Base-by-base conservation (phyloP, 345 rosid genomes). In the Durio zibethinus region DNA sequence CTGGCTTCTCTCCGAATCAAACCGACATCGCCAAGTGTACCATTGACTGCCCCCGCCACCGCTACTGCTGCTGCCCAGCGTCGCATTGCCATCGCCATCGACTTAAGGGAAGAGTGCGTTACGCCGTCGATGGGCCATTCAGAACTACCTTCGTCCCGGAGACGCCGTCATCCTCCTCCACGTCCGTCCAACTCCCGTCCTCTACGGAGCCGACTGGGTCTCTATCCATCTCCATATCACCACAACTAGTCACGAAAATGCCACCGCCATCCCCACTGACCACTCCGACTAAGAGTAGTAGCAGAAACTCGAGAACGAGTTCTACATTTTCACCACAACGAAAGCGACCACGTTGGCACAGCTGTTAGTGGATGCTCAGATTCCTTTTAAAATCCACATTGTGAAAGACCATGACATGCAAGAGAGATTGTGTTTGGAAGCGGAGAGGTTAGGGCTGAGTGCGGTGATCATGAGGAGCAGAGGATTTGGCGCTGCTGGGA, bases 391-490 rank as follows among this genome's bases (percentile, higher is more conserved):
- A 86, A 86, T 89, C 82, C 93, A 89, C 80, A 85, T 93, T 56
- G 97, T 94, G 76, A 93, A 89, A 85, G 98, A 94, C 74, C 91
- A 84, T 47, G 98, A 93, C 76, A 83, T 94, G 97, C 91, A 92
- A 85, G 97, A 94, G 82, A 82, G 98, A 77, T 77, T 94, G 40
- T 94, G 98, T 63, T 80, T 93, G 83, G 98, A 93, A 87, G 92
- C 90, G 76, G 97, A 94, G 87, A 85, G 98, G 82, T 80, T 93
- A 43, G 90, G 91, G 56, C 80, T 95, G n/a, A 84, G 93, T 64
- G 90, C 97, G 16, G 89, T 93, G 78, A 85, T 95, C 50, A 91
- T 93, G 93, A 98, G 98, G 31, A 91, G 98, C 82, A 80, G 93
- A 74, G 98, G 98, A 0, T 91, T 88, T 69, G 98, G 98, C 0